Evolutionary conservation across 768 basidiomycete genomes (phyloP).

Genomic region (Mycena vitilis): DNA sequence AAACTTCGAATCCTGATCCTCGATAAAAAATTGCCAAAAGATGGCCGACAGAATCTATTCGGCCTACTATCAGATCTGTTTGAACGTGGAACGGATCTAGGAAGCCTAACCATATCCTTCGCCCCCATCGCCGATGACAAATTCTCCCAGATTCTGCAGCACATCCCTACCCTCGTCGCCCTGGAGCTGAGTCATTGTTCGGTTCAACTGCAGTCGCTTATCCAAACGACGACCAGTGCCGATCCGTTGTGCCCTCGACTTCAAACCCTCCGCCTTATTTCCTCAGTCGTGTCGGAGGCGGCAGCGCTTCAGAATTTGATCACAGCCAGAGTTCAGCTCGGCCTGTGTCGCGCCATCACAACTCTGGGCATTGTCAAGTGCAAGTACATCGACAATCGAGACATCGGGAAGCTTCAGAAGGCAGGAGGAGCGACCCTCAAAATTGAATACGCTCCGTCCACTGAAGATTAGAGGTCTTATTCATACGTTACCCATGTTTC

Average conservation of each 20-base stretch:
- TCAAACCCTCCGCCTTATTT: constrained; percentile 6
- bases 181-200: constrained; percentile 13
- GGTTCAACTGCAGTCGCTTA: constrained; percentile 1
- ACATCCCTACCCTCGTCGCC: constrained; percentile 9
- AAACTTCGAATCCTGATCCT: constrained; percentile 17
- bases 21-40: neutral
- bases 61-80: constrained; percentile 13
- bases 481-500: neutral
- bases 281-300: constrained; percentile 1
- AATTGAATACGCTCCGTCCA: neutral
- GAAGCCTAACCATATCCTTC: neutral
- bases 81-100: constrained; percentile 20
- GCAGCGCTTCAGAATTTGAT: constrained; percentile 5
- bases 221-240: neutral
- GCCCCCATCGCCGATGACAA: neutral
- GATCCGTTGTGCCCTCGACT: constrained; percentile 7
- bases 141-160: neutral
- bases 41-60: neutral
- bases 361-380: constrained; percentile 8
- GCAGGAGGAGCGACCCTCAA: neutral
- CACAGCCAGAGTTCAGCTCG: neutral
- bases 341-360: neutral
- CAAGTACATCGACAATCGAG: neutral
- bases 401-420: constrained; percentile 3
- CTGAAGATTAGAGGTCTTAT: neutral